phyloP scores from a whole-genome alignment of 2,329 filamentous ascomycete genomes.

The Penicillium carneum region DNA sequence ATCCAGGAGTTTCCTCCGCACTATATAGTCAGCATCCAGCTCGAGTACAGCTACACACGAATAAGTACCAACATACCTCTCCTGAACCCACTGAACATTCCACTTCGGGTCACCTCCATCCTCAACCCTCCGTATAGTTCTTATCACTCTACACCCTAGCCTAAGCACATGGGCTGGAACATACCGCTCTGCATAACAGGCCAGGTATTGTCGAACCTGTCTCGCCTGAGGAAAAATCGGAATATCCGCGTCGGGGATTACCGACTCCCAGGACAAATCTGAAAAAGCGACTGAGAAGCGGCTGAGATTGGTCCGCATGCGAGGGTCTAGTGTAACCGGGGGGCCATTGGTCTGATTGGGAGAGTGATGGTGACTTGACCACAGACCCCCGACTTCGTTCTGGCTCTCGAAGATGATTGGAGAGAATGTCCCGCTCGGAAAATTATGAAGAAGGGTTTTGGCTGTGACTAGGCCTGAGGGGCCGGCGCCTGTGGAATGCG shows the following conservation, averaged over 20 bases:
- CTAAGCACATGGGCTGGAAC: slow-evolving; percentile 57
- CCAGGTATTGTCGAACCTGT: slow-evolving; percentile 76
- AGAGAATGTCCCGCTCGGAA: slow-evolving; percentile 62
- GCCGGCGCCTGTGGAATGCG: slow-evolving; percentile 63
- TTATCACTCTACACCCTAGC: slow-evolving; percentile 56
- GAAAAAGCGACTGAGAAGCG: slow-evolving; percentile 69
- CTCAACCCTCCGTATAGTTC: slow-evolving; percentile 33
- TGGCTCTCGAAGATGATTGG: slow-evolving; percentile 75
- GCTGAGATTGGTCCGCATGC: slow-evolving; percentile 70
- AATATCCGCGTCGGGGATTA: slow-evolving; percentile 49
- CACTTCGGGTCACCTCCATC: slow-evolving; percentile 41
- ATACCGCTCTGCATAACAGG: slow-evolving; percentile 69
- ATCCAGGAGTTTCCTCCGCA: background rate
- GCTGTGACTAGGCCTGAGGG: slow-evolving; percentile 73
- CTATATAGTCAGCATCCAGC: background rate
- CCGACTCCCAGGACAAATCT: slow-evolving; percentile 73
- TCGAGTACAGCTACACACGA: background rate
- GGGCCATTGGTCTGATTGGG: background rate
- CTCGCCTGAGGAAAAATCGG: slow-evolving; percentile 77
- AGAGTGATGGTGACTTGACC: slow-evolving; percentile 60
- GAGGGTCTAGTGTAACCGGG: slow-evolving; percentile 62
- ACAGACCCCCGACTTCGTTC: slow-evolving; percentile 75
- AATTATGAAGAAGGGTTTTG: slow-evolving; percentile 73
- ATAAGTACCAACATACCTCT: slow-evolving; percentile 25
- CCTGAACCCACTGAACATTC: slow-evolving; percentile 49